Percentiles rank a stretch among this genome's conserved stretches.
These are phyloP conservation scores for Fraxinus floribunda DNA, from an alignment of 305 asterid genomes.

Conservation along the genomic window DNA sequence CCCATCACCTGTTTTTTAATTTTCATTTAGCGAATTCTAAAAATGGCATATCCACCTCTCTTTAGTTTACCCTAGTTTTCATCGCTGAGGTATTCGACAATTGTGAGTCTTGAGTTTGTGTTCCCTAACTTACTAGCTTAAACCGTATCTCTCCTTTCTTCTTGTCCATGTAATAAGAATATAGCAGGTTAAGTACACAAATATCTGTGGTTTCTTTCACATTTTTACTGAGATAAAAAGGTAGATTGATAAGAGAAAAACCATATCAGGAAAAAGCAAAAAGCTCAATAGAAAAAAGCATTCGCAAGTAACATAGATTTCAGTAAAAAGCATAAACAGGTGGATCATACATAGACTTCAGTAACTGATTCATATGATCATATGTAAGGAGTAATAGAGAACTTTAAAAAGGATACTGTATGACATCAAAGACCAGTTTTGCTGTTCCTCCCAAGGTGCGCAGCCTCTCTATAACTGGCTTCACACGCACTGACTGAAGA, in stretches of 20 bases:
- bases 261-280: background rate
- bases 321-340: constrained; percentile 3
- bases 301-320: background rate
- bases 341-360: background rate
- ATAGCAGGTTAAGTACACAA: background rate
- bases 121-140: background rate
- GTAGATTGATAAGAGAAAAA: background rate
- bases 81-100: background rate
- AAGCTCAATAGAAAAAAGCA: constrained; percentile 8
- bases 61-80: background rate
- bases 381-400: constrained; percentile 10
- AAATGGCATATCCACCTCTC: background rate
- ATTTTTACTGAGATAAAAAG: background rate
- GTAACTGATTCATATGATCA: constrained; percentile 18
- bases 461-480: constrained; percentile 82
- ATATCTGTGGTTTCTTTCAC: background rate
- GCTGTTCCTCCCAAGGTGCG: constrained; percentile 95
- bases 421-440: constrained; percentile 85
- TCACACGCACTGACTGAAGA: constrained; percentile 89
- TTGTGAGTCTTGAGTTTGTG: background rate
- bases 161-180: background rate
- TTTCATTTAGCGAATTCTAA: background rate
- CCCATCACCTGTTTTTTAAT: background rate
- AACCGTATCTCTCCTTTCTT: background rate
- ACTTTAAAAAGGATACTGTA: constrained; percentile 77